Percentiles rank a stretch among this genome's conserved stretches.
Conservation (phyloP, 1,284 basidiomycete species). For the Sanghuangporus weigelae region DNA sequence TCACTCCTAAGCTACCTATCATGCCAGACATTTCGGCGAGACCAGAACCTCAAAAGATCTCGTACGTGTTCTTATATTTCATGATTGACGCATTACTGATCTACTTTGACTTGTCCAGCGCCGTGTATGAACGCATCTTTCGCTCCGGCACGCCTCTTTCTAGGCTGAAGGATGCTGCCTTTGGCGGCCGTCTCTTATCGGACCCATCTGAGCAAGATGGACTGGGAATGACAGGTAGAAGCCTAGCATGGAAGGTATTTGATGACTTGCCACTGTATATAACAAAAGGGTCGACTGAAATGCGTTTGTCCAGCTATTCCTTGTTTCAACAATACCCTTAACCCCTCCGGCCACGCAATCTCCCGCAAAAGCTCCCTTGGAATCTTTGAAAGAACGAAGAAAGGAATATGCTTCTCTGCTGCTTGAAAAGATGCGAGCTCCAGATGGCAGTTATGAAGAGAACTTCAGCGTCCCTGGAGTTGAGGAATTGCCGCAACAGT, state of each 20-base stretch:
- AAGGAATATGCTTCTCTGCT: constrained; percentile 47
- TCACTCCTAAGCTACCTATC: neutral
- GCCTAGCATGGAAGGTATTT: constrained; percentile 73
- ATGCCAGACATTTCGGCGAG: constrained; percentile 10
- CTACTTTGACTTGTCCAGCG: constrained; percentile 32
- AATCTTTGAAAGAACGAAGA: constrained; percentile 42
- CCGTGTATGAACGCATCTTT: constrained; percentile 58
- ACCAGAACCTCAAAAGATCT: constrained; percentile 8
- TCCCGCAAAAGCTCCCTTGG: constrained; percentile 25
- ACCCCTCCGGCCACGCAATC: constrained; percentile 11
- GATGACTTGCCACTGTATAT: neutral
- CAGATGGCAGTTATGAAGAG: constrained; percentile 73
- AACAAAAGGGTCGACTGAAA: neutral
- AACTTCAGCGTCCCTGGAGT: constrained; percentile 53
- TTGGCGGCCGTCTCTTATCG: constrained; percentile 54
- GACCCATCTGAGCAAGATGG: constrained; percentile 30
- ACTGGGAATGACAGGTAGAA: constrained; percentile 53
- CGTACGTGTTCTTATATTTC: constrained; percentile 1
- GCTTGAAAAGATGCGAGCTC: constrained; percentile 65
- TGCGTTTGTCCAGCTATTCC: constrained; percentile 12
- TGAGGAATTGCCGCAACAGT: constrained; percentile 32
- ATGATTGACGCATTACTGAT: neutral
- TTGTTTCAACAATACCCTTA: constrained; percentile 14
- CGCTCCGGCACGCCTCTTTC: constrained; percentile 46
- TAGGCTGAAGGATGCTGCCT: constrained; percentile 59